Conservation (phyloP, 345 rosid genomes). For the Eucalyptus paniculata region DNA sequence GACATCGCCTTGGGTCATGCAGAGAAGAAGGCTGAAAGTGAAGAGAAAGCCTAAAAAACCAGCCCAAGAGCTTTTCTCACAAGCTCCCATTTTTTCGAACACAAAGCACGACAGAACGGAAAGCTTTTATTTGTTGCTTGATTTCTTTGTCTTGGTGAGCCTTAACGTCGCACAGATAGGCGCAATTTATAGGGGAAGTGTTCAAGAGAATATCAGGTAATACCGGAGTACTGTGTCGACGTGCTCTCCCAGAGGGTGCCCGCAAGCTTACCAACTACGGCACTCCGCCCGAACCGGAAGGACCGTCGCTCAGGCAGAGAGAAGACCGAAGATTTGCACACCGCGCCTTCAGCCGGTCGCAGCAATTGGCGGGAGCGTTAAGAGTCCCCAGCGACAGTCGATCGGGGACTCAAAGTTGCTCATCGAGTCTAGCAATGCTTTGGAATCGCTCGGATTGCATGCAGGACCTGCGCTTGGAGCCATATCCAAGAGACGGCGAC, state of each 20-base stretch:
- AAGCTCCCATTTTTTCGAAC: neutral
- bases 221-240: neutral
- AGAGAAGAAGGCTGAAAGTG: neutral
- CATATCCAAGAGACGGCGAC: conserved; percentile 11
- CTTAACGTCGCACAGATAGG: neutral
- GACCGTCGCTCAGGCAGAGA: neutral
- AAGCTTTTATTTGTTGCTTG: neutral
- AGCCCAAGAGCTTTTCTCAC: neutral
- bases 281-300: neutral
- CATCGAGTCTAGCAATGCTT: conserved; percentile 30
- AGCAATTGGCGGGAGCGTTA: conserved; percentile 16
- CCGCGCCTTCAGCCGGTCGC: conserved; percentile 46
- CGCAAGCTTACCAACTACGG: neutral
- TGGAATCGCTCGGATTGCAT: conserved; percentile 36
- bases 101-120: neutral
- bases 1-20: neutral
- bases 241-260: neutral
- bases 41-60: neutral
- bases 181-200: neutral
- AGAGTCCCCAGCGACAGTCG: neutral
- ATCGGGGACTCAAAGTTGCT: conserved; percentile 12
- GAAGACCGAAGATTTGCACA: conserved; percentile 35
- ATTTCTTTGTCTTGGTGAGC: neutral
- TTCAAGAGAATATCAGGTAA: neutral
- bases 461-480: conserved; percentile 5